phyloP scores from a whole-genome alignment of 495 filamentous ascomycete genomes.

The Podospora appendiculata region DNA sequence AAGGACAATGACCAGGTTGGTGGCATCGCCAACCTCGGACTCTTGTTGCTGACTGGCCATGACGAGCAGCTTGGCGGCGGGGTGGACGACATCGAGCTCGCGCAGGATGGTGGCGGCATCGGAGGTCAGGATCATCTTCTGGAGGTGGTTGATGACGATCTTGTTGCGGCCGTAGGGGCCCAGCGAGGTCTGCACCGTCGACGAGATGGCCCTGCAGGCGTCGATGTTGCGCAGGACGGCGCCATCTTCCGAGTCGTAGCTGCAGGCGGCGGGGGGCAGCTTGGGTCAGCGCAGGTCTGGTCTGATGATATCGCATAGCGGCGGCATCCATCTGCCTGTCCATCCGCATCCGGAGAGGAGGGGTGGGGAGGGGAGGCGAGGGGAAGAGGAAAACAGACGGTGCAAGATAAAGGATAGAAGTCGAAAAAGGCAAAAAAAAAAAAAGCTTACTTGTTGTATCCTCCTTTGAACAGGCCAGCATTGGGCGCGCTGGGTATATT shows the following conservation, averaged over 20 bases:
- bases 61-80: constrained; percentile 94
- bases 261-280: constrained; percentile 26
- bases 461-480: constrained; percentile 87
- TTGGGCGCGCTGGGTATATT: constrained; percentile 90
- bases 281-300: constrained; percentile 12
- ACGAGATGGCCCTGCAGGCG: constrained; percentile 90
- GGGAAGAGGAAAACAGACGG: neutral
- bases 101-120: constrained; percentile 96
- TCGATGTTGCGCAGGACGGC: constrained; percentile 98
- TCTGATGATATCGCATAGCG: neutral
- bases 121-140: constrained; percentile 98
- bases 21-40: constrained; percentile 97
- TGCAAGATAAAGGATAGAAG: neutral
- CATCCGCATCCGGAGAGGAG: neutral
- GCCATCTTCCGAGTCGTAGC: constrained; percentile 97
- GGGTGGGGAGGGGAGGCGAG: constrained; percentile 7
- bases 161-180: constrained; percentile 99
- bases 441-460: constrained; percentile 79
- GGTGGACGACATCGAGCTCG: constrained; percentile 97
- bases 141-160: constrained; percentile 99
- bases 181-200: constrained; percentile 92
- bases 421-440: neutral
- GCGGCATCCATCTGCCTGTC: too few relatives aligned
- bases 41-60: constrained; percentile 99
- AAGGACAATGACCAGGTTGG: constrained; percentile 93